phyloP scores from a whole-genome alignment of 2,329 filamentous ascomycete species.

The Calonectria crousiana region DNA sequence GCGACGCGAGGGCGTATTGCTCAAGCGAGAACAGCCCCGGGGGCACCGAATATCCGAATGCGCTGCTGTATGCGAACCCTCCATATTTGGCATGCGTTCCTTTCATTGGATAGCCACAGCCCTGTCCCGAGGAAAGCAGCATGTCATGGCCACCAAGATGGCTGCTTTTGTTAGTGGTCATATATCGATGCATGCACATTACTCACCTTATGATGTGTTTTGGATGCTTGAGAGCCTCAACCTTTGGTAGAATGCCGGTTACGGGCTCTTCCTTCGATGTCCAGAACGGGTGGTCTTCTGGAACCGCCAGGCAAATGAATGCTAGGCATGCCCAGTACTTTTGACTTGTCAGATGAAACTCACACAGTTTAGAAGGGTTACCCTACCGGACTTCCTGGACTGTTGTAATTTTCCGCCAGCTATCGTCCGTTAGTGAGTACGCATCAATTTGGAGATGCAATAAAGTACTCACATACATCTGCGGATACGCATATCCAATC shows the following conservation, averaged over 20 bases:
- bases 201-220: slow-evolving; percentile 75
- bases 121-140: slow-evolving; percentile 80
- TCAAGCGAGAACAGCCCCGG: slow-evolving; percentile 81
- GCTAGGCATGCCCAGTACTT: slow-evolving; percentile 85
- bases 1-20: slow-evolving; percentile 81
- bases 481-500: slow-evolving; percentile 82
- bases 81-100: slow-evolving; percentile 87
- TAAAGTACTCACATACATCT: slow-evolving; percentile 70
- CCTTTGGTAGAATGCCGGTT: slow-evolving; percentile 65
- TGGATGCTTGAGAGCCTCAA: slow-evolving; percentile 74
- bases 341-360: slow-evolving; percentile 40
- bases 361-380: background rate
- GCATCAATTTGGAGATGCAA: background rate
- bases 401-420: slow-evolving; percentile 87
- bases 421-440: slow-evolving; percentile 47
- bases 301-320: slow-evolving; percentile 79
- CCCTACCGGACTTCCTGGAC: slow-evolving; percentile 72
- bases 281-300: slow-evolving; percentile 81
- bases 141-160: slow-evolving; percentile 81
- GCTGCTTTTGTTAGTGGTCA: slow-evolving; percentile 48
- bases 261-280: slow-evolving; percentile 73
- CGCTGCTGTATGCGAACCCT: slow-evolving; percentile 81
- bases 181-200: background rate
- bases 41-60: slow-evolving; percentile 82
- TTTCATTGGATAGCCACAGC: slow-evolving; percentile 86